phyloP scores from a whole-genome alignment of 164 flowering plant genomes.

The Nymphaea colorata region DNA sequence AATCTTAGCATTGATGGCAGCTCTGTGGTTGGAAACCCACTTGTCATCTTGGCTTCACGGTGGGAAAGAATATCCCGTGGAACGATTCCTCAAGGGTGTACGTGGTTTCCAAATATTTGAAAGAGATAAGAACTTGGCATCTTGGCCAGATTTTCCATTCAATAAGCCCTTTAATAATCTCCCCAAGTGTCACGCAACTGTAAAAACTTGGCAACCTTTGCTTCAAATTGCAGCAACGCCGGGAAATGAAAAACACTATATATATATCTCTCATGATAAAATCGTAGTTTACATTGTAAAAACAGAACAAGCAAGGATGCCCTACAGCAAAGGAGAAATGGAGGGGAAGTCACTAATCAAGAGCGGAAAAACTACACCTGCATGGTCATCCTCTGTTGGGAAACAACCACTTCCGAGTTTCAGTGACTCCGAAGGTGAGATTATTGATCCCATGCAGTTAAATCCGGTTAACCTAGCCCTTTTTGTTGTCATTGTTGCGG shows the following conservation, averaged over 20 bases:
- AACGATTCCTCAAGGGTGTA: background rate
- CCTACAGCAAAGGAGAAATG: background rate
- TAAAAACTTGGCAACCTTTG: background rate
- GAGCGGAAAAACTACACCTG: background rate
- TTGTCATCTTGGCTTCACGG: background rate
- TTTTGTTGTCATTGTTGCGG: too few relatives aligned
- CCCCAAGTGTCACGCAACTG: background rate
- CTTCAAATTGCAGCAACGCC: too few relatives aligned
- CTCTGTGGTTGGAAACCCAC: too few relatives aligned
- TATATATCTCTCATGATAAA: background rate
- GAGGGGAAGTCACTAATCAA: background rate
- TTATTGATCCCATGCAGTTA: too few relatives aligned
- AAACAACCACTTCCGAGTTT: too few relatives aligned
- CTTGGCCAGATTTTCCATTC: background rate
- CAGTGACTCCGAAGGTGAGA: too few relatives aligned
- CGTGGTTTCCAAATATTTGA: background rate
- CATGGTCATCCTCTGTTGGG: too few relatives aligned
- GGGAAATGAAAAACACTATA: too few relatives aligned
- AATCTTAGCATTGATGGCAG: too few relatives aligned
- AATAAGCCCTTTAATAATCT: background rate
- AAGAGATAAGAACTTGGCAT: background rate
- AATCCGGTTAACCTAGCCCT: too few relatives aligned
- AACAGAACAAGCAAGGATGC: background rate
- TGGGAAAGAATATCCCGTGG: background rate
- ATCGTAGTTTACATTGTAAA: background rate